A percentile compares a stretch with the other conserved stretches of the same genome.
Conservation (phyloP, 176 grass and related monocot species). For the Tuctoria greenei region DNA sequence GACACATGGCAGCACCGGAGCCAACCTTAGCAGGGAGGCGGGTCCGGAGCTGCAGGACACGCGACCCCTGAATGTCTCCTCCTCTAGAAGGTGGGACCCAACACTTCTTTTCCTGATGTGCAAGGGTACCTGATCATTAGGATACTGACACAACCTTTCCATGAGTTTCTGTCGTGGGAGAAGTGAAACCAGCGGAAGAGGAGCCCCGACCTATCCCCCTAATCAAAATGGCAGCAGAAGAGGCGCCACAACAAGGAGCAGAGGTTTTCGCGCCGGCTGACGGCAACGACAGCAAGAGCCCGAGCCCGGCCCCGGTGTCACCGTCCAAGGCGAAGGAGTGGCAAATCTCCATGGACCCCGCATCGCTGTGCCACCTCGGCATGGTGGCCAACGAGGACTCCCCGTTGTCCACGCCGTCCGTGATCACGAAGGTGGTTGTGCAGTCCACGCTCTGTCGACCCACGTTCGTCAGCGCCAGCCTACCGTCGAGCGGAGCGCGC, state of each 20-base stretch:
- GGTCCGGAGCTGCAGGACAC: too few species aligned
- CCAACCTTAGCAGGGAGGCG: too few species aligned
- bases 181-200: background rate
- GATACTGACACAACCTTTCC: too few species aligned
- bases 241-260: background rate
- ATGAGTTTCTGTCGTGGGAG: background rate
- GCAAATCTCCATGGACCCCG: slow-evolving; percentile 68
- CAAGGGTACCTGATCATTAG: too few species aligned
- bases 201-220: background rate
- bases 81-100: too few species aligned
- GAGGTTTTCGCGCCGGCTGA: background rate
- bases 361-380: slow-evolving; percentile 60
- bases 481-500: too few species aligned
- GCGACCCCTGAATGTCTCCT: too few species aligned
- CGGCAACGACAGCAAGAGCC: slow-evolving; percentile 20
- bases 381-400: slow-evolving; percentile 55
- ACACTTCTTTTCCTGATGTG: too few species aligned
- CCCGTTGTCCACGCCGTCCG: slow-evolving; percentile 56
- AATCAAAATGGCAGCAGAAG: background rate
- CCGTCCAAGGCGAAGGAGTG: slow-evolving; percentile 55
- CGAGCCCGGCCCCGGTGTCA: slow-evolving; percentile 16
- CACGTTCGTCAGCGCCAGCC: slow-evolving; percentile 66
- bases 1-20: too few species aligned
- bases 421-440: slow-evolving; percentile 56
- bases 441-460: slow-evolving; percentile 54